Base-by-base conservation (phyloP, 306 rosid genomes). In the Dalbergia cultrata region DNA sequence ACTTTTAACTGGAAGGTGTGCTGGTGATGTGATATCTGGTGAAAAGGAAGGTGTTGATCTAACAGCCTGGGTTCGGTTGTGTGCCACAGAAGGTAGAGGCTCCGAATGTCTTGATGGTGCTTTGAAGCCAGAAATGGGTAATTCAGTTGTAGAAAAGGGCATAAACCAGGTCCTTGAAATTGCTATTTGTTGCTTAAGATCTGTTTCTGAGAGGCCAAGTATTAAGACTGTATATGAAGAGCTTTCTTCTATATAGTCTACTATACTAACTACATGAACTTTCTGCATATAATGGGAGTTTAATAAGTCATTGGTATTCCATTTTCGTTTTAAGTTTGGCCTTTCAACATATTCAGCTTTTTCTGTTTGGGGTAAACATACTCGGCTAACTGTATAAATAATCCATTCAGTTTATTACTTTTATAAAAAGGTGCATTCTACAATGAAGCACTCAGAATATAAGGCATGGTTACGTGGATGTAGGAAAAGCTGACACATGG, bases 1-100 rank as follows among this genome's bases (percentile, higher is more conserved):
- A 47, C 93, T 91, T 76, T 65, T 91, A 61, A 91, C 92, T 39
- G 96, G 92, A 84, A 87, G 90, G 78, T 89, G 91, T 22, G 91
- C 97, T 39, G 92, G 90, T 33, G 93, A 91, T 82, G 92, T 87
- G 75, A 79, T 91, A 8, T 82, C 91, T 4, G 86, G 88, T 17
- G 87, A 83, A 67, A 87, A 79, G 49, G 89, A 87, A 34, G 89
- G 89, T 35, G 86, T 84, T 57, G 90, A 89, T 82, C 75, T 91
- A 83, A 80, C 91, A 52, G 89, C 87, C 39, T 92, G 91, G 92
- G 92, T 88, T 21, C 89, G 84, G 63, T 44, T 88, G 75, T 80
- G 78, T 56, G 90, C 77, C 1, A 79, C 88, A 5, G 87, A 88
- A 85, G 90, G 97, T n/a, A 89, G 77, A 5, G 88, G 88, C 53